Conservation (phyloP, 805 yeast genomes). For the Komagataella pastoris region DNA sequence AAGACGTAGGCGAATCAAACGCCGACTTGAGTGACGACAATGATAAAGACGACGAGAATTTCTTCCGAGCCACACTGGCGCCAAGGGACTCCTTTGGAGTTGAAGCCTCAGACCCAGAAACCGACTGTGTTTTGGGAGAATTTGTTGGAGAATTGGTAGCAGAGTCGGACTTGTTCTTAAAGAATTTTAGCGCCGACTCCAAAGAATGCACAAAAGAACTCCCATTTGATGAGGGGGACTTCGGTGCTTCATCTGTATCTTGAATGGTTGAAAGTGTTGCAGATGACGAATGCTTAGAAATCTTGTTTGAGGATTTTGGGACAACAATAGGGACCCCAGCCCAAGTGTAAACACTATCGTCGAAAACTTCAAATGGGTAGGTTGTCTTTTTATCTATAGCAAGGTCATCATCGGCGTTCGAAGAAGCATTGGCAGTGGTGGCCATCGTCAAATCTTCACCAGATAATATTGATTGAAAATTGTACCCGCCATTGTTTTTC, state of each 20-base stretch:
- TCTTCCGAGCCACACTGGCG: not conserved
- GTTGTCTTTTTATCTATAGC: constrained; percentile 22
- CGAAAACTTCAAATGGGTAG: constrained; percentile 52
- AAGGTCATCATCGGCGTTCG: constrained; percentile 1
- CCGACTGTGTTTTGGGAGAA: constrained; percentile 2
- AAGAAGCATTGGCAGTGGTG: not conserved
- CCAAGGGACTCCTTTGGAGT: not conserved
- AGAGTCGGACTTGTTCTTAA: constrained; percentile 9
- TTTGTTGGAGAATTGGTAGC: not conserved
- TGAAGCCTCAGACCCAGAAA: constrained; percentile 2
- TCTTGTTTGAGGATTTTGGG: not conserved
- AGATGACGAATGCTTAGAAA: not conserved
- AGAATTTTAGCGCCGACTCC: constrained; percentile 13
- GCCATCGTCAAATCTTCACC: not conserved
- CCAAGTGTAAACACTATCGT: constrained; percentile 44
- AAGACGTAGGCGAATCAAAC: not conserved
- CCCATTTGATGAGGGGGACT: constrained; percentile 4
- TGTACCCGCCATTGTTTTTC: not conserved
- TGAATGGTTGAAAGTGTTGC: not conserved
- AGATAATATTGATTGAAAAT: not conserved
- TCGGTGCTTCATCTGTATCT: constrained; percentile 1
- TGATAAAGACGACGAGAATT: not conserved
- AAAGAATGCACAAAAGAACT: constrained; percentile 1
- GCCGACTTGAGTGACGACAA: not conserved
- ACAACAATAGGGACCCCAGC: constrained; percentile 1